Percentiles rank a stretch among this genome's conserved stretches.
phyloP scores from a whole-genome alignment of 2,329 filamentous ascomycete genomes.

The Phialemoniopsis sp. region DNA sequence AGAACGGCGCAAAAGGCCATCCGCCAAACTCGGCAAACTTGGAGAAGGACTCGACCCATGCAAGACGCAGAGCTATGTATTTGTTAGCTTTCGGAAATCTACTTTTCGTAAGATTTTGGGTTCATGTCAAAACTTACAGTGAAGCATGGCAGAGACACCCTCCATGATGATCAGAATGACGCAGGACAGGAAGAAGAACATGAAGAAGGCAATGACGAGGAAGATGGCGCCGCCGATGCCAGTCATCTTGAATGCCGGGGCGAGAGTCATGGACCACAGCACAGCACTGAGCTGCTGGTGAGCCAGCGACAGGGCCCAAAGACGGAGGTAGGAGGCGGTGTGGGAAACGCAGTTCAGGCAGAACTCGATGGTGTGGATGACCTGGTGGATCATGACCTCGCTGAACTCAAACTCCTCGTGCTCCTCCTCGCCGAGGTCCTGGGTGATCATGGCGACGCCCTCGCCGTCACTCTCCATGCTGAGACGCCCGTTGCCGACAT shows the following conservation, averaged over 20 bases:
- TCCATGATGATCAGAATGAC: slow-evolving; percentile 86
- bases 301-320: slow-evolving; percentile 94
- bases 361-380: slow-evolving; percentile 99
- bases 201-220: slow-evolving; percentile 76
- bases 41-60: slow-evolving; percentile 97
- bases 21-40: slow-evolving; percentile 94
- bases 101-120: no score
- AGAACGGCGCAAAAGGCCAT: slow-evolving; percentile 83
- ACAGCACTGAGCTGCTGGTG: slow-evolving; percentile 97
- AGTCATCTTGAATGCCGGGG: slow-evolving; percentile 63
- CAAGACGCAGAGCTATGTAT: slow-evolving; percentile 60
- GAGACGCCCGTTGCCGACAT: slow-evolving; percentile 47
- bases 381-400: slow-evolving; percentile 97
- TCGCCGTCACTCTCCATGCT: slow-evolving; percentile 61
- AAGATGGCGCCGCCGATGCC: slow-evolving; percentile 71
- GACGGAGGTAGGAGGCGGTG: slow-evolving; percentile 95
- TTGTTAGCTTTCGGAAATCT: no score
- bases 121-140: slow-evolving; percentile 41
- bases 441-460: slow-evolving; percentile 81
- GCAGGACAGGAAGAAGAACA: slow-evolving; percentile 80
- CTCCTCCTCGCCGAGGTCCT: slow-evolving; percentile 74
- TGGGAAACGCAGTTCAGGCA: slow-evolving; percentile 99
- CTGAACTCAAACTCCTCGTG: slow-evolving; percentile 97
- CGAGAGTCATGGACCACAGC: slow-evolving; percentile 94
- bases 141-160: slow-evolving; percentile 92